Evolutionary conservation across 2,329 filamentous ascomycete genomes (phyloP).

Genomic region (Epichloe bromicola): DNA sequence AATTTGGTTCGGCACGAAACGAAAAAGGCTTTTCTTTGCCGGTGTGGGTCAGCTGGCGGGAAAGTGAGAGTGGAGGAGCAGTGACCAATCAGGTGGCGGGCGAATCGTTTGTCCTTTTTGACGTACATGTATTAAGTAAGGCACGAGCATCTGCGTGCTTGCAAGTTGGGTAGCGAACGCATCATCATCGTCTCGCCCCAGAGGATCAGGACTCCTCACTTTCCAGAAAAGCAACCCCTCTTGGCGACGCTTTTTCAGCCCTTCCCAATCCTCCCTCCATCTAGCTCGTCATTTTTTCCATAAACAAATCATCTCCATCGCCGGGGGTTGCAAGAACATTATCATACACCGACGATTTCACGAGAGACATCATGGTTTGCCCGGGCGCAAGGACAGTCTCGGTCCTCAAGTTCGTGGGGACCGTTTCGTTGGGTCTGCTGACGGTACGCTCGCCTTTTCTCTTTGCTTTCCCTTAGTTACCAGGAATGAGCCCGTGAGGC

Average conservation of each 20-base stretch:
- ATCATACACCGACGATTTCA: not conserved
- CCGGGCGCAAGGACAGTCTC: slow-evolving; percentile 46
- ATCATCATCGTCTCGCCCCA: not conserved
- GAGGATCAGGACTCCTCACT: not conserved
- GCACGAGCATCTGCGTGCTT: not conserved
- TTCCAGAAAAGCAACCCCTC: not conserved
- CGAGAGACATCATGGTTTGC: slow-evolving; percentile 39
- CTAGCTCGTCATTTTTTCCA: not conserved
- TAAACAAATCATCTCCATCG: not conserved
- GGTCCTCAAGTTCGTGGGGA: slow-evolving; percentile 84
- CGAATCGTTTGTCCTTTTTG: not conserved
- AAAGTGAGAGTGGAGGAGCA: not conserved
- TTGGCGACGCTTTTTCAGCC: not conserved
- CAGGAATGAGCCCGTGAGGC: not conserved
- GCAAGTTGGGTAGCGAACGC: not conserved
- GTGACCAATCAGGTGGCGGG: not conserved
- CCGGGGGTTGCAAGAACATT: not conserved
- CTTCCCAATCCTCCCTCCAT: not conserved
- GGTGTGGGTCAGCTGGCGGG: not conserved
- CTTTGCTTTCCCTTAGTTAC: not conserved
- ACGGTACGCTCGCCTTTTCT: slow-evolving; percentile 46
- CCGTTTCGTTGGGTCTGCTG: slow-evolving; percentile 73
- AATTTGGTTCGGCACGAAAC: not conserved
- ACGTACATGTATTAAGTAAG: not conserved
- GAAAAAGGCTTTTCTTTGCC: not conserved